These are phyloP conservation scores for Nigrograna mackinnonii DNA, from an alignment of 2,329 filamentous ascomycete species.

Conservation along the genomic window DNA sequence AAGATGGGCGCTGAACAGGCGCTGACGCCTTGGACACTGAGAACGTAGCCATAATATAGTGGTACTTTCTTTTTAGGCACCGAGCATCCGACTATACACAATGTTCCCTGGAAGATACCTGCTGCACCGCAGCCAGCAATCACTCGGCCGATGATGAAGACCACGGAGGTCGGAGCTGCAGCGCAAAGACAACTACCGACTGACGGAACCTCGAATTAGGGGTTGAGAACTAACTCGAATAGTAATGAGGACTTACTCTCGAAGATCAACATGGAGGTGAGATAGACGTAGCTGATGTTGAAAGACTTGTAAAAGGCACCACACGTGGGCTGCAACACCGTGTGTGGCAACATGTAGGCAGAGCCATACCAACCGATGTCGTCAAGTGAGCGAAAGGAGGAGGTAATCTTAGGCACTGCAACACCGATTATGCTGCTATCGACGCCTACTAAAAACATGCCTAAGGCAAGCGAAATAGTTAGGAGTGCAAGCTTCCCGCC, in stretches of 20 bases:
- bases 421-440: slow-evolving; percentile 13
- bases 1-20: slow-evolving; percentile 26
- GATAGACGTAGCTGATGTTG: slow-evolving; percentile 1
- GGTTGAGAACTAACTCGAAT: not conserved
- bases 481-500: not conserved
- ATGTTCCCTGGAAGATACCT: slow-evolving; percentile 48
- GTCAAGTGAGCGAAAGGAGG: not conserved
- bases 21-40: too few species aligned
- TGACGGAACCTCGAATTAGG: slow-evolving; percentile 34
- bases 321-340: not conserved
- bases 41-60: too few species aligned
- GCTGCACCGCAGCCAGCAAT: slow-evolving; percentile 48
- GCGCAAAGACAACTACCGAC: slow-evolving; percentile 46
- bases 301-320: slow-evolving; percentile 3
- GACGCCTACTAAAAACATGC: slow-evolving; percentile 13
- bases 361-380: slow-evolving; percentile 4
- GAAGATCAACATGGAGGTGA: not conserved
- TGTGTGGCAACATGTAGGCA: not conserved
- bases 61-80: too few species aligned
- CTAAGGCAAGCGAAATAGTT: not conserved
- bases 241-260: not conserved
- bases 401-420: slow-evolving; percentile 10
- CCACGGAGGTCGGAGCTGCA: slow-evolving; percentile 33
- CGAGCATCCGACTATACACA: too few species aligned
- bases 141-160: slow-evolving; percentile 47